A percentile compares a stretch with the other conserved stretches of the same genome.
Evolutionary conservation across 139 green algal species (phyloP).

Genomic region (Zygnema circumcarinatum): DNA sequence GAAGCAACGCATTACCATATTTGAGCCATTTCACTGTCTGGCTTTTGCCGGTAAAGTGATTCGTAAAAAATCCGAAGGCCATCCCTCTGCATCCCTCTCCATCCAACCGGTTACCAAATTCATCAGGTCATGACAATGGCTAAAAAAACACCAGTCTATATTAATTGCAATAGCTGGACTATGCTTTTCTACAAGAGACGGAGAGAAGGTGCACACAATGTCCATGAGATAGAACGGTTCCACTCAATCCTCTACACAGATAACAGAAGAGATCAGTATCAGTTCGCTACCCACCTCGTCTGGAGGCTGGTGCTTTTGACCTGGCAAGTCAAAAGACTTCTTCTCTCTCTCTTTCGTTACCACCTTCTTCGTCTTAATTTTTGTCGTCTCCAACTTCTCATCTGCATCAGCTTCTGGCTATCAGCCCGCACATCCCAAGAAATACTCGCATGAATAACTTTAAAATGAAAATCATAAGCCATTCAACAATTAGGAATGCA

Average conservation of each 20-base stretch:
- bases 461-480: not conserved
- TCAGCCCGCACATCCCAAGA: not conserved
- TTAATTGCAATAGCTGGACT: too few species aligned
- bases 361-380: not conserved
- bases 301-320: not conserved
- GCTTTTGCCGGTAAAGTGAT: conserved; percentile 10
- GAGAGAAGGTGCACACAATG: not conserved
- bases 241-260: not conserved
- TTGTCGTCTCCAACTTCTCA: not conserved
- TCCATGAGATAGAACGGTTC: not conserved
- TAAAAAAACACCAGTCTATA: too few species aligned
- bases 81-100: conserved; percentile 27
- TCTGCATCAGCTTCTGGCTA: not conserved
- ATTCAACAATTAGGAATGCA: too few species aligned
- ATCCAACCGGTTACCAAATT: too few species aligned
- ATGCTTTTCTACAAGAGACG: too few species aligned
- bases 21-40: conserved; percentile 28
- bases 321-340: conserved; percentile 9
- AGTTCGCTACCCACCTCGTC: not conserved
- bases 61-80: conserved; percentile 17
- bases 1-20: not conserved
- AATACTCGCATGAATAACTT: not conserved
- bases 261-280: not conserved
- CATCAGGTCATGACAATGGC: too few species aligned
- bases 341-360: not conserved